Conservation (phyloP, 345 rosid species). For the Ricinus communis region DNA sequence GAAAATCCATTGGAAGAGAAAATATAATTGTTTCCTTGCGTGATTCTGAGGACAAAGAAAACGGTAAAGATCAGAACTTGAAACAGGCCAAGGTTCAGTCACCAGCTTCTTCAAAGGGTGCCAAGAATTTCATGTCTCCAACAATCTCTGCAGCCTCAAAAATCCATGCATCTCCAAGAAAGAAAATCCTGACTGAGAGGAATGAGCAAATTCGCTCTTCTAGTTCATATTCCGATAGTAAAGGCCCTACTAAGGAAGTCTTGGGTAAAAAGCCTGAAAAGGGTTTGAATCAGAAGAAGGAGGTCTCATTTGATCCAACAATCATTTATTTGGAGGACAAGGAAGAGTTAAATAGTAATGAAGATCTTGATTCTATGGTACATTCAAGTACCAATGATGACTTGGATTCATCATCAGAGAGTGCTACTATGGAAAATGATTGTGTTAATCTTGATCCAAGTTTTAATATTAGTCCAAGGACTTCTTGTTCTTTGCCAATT, state of each 20-base stretch:
- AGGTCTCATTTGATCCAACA: conserved; percentile 39
- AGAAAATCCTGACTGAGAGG: conserved; percentile 63
- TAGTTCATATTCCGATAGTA: conserved; percentile 41
- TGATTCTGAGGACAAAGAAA: conserved; percentile 66
- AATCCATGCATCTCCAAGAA: conserved; percentile 65
- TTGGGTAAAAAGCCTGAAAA: conserved; percentile 23
- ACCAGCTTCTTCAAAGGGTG: conserved; percentile 42
- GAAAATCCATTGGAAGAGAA: conserved; percentile 48
- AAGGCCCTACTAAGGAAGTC: conserved; percentile 39
- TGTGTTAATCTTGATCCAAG: conserved; percentile 47
- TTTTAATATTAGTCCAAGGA: conserved; percentile 41
- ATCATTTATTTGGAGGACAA: conserved; percentile 34
- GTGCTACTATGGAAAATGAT: conserved; percentile 29
- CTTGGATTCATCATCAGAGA: conserved; percentile 10
- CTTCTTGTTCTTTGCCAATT: conserved; percentile 30
- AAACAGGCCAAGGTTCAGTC: conserved; percentile 39
- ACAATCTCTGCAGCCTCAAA: conserved; percentile 86
- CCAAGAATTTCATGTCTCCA: conserved; percentile 85
- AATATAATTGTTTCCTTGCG: conserved; percentile 25
- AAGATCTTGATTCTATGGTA: conserved; percentile 11
- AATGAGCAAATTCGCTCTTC: conserved; percentile 52
- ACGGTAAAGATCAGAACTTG: conserved; percentile 38
- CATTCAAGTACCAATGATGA: conserved; percentile 10
- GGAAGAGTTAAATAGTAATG: conserved; percentile 15
- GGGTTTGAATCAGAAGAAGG: conserved; percentile 26